Conservation (phyloP, 305 asterid species). For the Lippia alba region DNA sequence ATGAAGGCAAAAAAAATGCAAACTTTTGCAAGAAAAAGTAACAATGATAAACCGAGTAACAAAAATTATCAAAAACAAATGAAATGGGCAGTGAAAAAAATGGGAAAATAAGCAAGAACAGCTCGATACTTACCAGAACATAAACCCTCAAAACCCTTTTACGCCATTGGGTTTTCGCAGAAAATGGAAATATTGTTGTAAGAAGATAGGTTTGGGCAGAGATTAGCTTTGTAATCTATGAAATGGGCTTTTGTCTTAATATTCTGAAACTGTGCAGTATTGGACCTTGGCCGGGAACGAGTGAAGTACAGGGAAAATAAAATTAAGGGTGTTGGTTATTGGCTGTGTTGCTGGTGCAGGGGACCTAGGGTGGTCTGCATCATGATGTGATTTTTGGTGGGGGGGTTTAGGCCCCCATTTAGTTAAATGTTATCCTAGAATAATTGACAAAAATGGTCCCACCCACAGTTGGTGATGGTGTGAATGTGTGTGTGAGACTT, state of each 20-base stretch:
- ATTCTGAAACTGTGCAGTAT: constrained; percentile 6
- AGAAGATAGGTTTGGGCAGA: constrained; percentile 38
- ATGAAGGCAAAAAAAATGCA: not conserved
- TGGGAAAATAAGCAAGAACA: constrained; percentile 3
- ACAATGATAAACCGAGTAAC: not conserved
- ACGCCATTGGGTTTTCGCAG: constrained; percentile 31
- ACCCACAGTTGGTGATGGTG: constrained; percentile 29
- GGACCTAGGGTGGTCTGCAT: constrained; percentile 27
- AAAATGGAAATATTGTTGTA: not conserved
- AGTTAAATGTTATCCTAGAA: constrained; percentile 36
- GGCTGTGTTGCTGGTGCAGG: constrained; percentile 37
- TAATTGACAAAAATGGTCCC: constrained; percentile 32
- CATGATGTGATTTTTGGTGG: constrained; percentile 7
- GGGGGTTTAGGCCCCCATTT: constrained; percentile 30
- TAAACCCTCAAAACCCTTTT: constrained; percentile 31
- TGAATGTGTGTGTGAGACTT: constrained; percentile 32
- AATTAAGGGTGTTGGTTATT: constrained; percentile 24
- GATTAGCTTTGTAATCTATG: constrained; percentile 7
- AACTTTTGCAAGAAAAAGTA: constrained; percentile 7
- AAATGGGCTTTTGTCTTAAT: constrained; percentile 36
- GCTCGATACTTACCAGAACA: constrained; percentile 25
- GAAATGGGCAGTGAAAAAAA: constrained; percentile 5
- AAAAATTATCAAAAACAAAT: not conserved
- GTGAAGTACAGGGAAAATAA: constrained; percentile 20
- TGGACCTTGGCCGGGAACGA: constrained; percentile 35